Evolutionary conservation across 805 yeast species (phyloP).

Genomic region (Wickerhamiella australiensis): DNA sequence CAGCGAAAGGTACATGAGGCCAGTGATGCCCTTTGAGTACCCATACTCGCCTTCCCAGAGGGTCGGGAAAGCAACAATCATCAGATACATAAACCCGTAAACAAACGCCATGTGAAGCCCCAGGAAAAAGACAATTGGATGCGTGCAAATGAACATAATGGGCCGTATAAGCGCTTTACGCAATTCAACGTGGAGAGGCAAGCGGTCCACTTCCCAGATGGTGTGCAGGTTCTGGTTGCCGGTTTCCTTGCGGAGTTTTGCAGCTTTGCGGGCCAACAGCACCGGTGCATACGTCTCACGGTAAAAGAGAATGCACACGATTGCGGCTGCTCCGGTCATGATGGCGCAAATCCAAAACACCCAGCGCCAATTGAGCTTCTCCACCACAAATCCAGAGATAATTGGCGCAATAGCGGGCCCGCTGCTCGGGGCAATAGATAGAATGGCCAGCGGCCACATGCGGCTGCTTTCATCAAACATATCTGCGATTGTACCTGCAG

Average conservation of each 20-base stretch:
- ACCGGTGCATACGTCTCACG: constrained; percentile 51
- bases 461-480: constrained; percentile 41
- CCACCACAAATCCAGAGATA: constrained; percentile 44
- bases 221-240: constrained; percentile 49
- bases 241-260: constrained; percentile 37
- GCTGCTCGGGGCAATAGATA: constrained; percentile 47
- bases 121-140: constrained; percentile 53
- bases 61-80: constrained; percentile 48
- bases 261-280: constrained; percentile 38
- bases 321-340: constrained; percentile 39
- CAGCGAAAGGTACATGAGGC: constrained; percentile 47
- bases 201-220: constrained; percentile 36
- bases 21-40: constrained; percentile 38
- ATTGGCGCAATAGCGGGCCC: constrained; percentile 43
- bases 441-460: constrained; percentile 44
- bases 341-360: constrained; percentile 47
- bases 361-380: constrained; percentile 49
- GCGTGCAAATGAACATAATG: constrained; percentile 37
- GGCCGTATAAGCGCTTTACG: constrained; percentile 47
- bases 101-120: constrained; percentile 54
- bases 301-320: constrained; percentile 35
- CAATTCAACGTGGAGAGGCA: constrained; percentile 19
- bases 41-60: constrained; percentile 40
- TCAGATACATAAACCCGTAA: constrained; percentile 54
- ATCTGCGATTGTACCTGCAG: constrained; percentile 59